Conservation (phyloP, 2,329 filamentous ascomycete genomes). For the Aspergillus neotritici region DNA sequence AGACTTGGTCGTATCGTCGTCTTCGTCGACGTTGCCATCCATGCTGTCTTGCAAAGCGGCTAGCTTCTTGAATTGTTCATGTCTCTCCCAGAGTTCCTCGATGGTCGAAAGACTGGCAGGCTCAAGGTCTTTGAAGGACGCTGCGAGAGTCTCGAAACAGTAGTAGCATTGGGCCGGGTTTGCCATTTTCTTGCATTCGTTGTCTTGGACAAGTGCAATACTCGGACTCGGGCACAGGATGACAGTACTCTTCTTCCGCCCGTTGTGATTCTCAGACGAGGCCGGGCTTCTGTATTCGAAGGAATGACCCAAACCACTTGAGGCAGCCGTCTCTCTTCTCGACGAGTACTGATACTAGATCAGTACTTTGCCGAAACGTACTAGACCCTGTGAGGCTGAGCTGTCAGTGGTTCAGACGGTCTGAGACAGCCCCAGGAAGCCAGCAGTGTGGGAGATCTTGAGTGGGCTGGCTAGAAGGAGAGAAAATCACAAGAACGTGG, state of each 20-base stretch:
- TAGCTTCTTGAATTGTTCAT: constrained; percentile 41
- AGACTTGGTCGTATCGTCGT: constrained; percentile 8
- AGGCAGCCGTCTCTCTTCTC: too few species aligned
- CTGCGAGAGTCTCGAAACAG: constrained; percentile 82
- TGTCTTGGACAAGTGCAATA: neutral
- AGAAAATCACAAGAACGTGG: neutral
- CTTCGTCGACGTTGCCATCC: constrained; percentile 29
- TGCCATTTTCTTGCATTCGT: constrained; percentile 57
- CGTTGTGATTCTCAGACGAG: neutral
- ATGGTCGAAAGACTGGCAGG: constrained; percentile 63
- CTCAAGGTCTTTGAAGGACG: constrained; percentile 65
- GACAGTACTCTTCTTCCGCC: neutral
- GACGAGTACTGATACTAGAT: too few species aligned
- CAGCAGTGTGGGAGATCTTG: constrained; percentile 6
- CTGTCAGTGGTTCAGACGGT: neutral
- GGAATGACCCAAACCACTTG: too few species aligned
- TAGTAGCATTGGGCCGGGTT: constrained; percentile 79
- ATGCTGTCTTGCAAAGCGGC: constrained; percentile 24
- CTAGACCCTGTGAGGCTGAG: neutral
- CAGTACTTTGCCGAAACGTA: too few species aligned
- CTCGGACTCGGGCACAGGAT: neutral
- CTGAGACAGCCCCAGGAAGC: neutral
- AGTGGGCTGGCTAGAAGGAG: constrained; percentile 1
- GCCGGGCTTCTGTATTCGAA: too few species aligned
- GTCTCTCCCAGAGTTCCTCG: constrained; percentile 61